Percentiles rank a stretch among this genome's conserved stretches.
Conservation (phyloP, 805 yeast genomes). For the Pichia nakasei region DNA sequence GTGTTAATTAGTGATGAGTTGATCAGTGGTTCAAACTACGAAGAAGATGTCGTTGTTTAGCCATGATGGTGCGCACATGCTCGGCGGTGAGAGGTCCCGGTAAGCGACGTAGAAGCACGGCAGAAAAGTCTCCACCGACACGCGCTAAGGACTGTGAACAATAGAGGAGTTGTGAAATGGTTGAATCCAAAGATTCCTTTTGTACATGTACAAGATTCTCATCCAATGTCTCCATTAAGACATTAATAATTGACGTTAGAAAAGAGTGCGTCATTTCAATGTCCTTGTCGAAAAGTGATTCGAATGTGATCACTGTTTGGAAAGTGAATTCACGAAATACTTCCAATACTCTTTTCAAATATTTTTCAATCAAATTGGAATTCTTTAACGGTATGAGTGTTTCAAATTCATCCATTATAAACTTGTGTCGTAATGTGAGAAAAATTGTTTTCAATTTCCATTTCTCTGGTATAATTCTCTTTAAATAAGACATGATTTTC, state of each 20-base stretch:
- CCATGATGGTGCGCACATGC: conserved; percentile 20
- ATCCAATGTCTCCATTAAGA: neutral
- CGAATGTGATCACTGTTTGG: conserved; percentile 59
- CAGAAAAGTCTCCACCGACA: conserved; percentile 52
- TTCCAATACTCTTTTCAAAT: conserved; percentile 72
- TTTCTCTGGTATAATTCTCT: conserved; percentile 13
- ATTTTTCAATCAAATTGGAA: conserved; percentile 45
- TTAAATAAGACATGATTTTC: conserved; percentile 60
- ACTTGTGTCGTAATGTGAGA: conserved; percentile 59
- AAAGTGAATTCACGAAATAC: conserved; percentile 76
- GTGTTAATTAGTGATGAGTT: neutral
- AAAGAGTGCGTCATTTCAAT: conserved; percentile 29
- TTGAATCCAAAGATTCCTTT: neutral
- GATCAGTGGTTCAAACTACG: neutral
- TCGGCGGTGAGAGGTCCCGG: conserved; percentile 10
- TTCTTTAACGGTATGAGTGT: conserved; percentile 48
- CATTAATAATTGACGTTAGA: conserved; percentile 25
- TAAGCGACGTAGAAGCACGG: conserved; percentile 25
- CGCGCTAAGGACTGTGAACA: conserved; percentile 80
- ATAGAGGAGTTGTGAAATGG: conserved; percentile 70
- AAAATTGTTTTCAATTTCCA: conserved; percentile 44
- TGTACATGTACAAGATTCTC: neutral
- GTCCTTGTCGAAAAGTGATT: conserved; percentile 43
- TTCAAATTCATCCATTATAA: conserved; percentile 53
- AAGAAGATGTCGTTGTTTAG: conserved; percentile 35